Evolutionary conservation across 352 stramenopile genomes (phyloP).

Genomic region (Phytophthora tubulina): DNA sequence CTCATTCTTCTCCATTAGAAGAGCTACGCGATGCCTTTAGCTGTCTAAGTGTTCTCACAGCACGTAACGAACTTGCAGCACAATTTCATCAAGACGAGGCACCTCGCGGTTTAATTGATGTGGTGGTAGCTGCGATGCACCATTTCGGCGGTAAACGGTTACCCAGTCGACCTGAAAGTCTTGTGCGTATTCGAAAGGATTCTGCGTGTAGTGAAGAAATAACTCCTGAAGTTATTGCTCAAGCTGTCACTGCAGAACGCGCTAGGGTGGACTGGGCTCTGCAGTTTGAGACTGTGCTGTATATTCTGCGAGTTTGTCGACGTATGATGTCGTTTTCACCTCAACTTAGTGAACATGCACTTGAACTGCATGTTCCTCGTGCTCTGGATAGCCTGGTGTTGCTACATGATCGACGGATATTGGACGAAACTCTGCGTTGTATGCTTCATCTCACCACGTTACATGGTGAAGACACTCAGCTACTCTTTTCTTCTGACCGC

Average conservation of each 20-base stretch:
- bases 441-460: constrained; percentile 44
- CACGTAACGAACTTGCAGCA: constrained; percentile 28
- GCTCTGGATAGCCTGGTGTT: constrained; percentile 62
- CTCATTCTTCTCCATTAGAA: constrained; percentile 34
- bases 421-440: constrained; percentile 43
- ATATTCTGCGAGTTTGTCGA: constrained; percentile 51
- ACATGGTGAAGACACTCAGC: constrained; percentile 26
- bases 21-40: constrained; percentile 55
- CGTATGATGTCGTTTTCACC: constrained; percentile 57
- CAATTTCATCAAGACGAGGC: constrained; percentile 47
- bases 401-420: constrained; percentile 49
- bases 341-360: constrained; percentile 46
- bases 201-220: constrained; percentile 12
- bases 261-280: constrained; percentile 11
- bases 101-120: constrained; percentile 58
- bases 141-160: constrained; percentile 43
- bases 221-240: not conserved
- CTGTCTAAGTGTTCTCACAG: constrained; percentile 55
- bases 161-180: constrained; percentile 42
- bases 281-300: constrained; percentile 46
- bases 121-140: constrained; percentile 50
- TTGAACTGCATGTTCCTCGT: constrained; percentile 46
- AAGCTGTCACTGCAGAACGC: constrained; percentile 8
- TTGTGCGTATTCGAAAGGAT: constrained; percentile 37
- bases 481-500: constrained; percentile 49